Evolutionary conservation across 192 early-diverging fungal genomes (phyloP), one percentile per base, ranked within the genome.

Genomic region (Backusella parvicylindrica): DNA sequence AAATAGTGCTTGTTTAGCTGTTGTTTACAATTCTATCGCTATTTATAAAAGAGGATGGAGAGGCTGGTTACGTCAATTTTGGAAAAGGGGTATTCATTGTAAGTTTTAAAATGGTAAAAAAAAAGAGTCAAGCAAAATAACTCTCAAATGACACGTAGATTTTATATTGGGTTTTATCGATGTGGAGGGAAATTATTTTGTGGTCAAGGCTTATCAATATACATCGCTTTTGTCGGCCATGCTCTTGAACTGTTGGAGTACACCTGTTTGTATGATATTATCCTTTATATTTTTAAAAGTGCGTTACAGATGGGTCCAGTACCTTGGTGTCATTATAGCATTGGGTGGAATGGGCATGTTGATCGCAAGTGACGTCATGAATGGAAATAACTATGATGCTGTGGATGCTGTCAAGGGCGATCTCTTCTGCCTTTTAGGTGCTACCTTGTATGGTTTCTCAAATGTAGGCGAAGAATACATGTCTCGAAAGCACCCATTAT

Each of bases 111-210:
- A 3, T 0, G 9, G 0, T 3, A 18, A 16, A 1, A 3, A 56
- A 23, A 43, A 3, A 43, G 15, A 28, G 23, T n/a, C n/a, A n/a
- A n/a, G 2, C 0, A 6, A 50, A 21, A 56, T 23, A 28, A 13
- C 49, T 6, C 53, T 47, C 5, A 15, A 65, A 9, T 65, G 64
- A 32, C 0, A 35, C 13, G 18, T 72, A 84, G 83, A 89, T 40
- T 74, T 92, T 26, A 41, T 92, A 4, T 77, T 95, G 75, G 89
- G 86, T 1, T 69, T 88, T 9, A 88, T 91, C 15, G 93, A 95
- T 79, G 91, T 95, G 2, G 92, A 95, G 78, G 93, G 91, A 76
- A 95, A 95, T 71, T 95, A 91, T 73, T 92, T 95, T 84, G 88
- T 91, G 15, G 89, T 93, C 68, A 93, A 92, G 82, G 89, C 91